Evolutionary conservation across 2,329 filamentous ascomycete genomes (phyloP).

Genomic region (Scytalidium lignicola): DNA sequence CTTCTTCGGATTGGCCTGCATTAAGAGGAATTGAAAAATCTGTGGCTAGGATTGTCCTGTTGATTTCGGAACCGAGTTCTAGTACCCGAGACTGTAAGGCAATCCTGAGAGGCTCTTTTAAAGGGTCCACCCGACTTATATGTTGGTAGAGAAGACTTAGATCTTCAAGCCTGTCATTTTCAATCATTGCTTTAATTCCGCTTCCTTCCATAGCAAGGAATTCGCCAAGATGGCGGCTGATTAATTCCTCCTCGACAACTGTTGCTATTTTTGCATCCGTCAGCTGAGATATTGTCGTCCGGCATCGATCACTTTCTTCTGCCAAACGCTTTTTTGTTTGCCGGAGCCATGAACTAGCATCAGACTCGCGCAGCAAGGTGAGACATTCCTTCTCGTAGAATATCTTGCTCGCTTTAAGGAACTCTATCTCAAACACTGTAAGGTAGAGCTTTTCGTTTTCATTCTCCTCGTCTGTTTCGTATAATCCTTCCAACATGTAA

Average conservation of each 20-base stretch:
- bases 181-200: conserved; percentile 83
- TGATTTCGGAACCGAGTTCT: conserved; percentile 77
- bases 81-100: conserved; percentile 71
- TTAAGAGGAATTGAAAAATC: conserved; percentile 40
- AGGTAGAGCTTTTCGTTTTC: conserved; percentile 80
- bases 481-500: conserved; percentile 84
- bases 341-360: conserved; percentile 77
- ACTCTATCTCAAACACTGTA: conserved; percentile 74
- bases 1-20: conserved; percentile 41
- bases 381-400: conserved; percentile 78
- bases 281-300: conserved; percentile 69
- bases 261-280: conserved; percentile 68
- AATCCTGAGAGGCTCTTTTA: conserved; percentile 64
- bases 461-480: conserved; percentile 73
- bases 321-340: conserved; percentile 68
- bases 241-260: conserved; percentile 78
- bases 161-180: conserved; percentile 77
- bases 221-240: conserved; percentile 70
- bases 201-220: conserved; percentile 81
- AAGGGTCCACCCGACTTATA: conserved; percentile 69
- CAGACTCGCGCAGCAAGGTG: conserved; percentile 67
- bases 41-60: conserved; percentile 57
- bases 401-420: conserved; percentile 60
- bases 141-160: conserved; percentile 77
- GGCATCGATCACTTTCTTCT: conserved; percentile 79